Evolutionary conservation across 805 yeast genomes (phyloP).

Genomic region (Myxozyma kluyveri): DNA sequence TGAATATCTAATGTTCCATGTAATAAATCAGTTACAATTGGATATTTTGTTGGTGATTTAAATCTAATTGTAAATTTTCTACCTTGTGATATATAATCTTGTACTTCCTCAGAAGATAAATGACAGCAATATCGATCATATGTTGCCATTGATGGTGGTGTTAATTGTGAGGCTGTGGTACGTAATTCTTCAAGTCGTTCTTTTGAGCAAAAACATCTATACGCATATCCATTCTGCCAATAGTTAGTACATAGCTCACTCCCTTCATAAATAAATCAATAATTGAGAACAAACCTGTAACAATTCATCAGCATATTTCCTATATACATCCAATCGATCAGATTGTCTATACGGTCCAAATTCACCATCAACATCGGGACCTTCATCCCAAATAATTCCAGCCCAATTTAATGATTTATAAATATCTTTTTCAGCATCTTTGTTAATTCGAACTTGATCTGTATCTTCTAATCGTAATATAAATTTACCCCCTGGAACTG

Average conservation of each 20-base stretch:
- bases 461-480: constrained; percentile 87
- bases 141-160: constrained; percentile 88
- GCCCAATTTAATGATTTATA: constrained; percentile 77
- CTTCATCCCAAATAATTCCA: constrained; percentile 74
- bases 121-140: constrained; percentile 79
- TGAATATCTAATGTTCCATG: constrained; percentile 77
- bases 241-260: too few relatives aligned
- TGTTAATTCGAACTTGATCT: constrained; percentile 49
- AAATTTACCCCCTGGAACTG: constrained; percentile 71
- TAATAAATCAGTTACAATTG: constrained; percentile 64
- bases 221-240: constrained; percentile 60
- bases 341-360: constrained; percentile 83
- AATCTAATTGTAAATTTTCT: constrained; percentile 63
- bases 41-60: constrained; percentile 69
- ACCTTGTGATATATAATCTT: constrained; percentile 35
- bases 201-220: constrained; percentile 81
- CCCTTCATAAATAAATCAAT: not conserved
- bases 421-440: constrained; percentile 78
- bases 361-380: constrained; percentile 59
- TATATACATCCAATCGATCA: constrained; percentile 67
- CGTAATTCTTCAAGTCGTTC: constrained; percentile 68
- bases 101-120: constrained; percentile 45
- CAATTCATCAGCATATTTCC: constrained; percentile 54
- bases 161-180: constrained; percentile 66
- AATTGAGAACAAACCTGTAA: constrained; percentile 40